These are phyloP conservation scores for Aspergillus awamori DNA, from an alignment of 2,329 filamentous ascomycete genomes.

Conservation along the genomic window DNA sequence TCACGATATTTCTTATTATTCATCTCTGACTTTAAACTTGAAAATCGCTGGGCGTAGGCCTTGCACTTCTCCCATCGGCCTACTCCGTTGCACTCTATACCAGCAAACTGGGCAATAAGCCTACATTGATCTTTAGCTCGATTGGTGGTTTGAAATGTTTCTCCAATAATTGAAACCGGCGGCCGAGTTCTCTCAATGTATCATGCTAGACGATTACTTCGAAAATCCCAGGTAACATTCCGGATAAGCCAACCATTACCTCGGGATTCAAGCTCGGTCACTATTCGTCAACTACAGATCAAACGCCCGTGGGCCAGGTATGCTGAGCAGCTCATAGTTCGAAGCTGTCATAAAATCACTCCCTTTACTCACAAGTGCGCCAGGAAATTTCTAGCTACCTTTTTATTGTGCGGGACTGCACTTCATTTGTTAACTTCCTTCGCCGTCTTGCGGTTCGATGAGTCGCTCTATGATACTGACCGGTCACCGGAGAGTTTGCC, in stretches of 20 bases:
- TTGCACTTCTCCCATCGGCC: too few species aligned
- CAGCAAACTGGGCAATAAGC: not conserved
- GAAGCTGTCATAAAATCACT: slow-evolving; percentile 3
- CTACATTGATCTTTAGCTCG: not conserved
- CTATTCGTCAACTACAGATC: slow-evolving; percentile 37
- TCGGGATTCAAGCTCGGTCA: slow-evolving; percentile 22
- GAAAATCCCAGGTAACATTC: slow-evolving; percentile 29
- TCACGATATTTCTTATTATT: not conserved
- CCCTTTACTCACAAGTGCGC: not conserved
- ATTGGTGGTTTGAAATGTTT: not conserved
- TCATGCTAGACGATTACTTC: slow-evolving; percentile 33
- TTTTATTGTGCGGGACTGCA: slow-evolving; percentile 35
- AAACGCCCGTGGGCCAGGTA: slow-evolving; percentile 41
- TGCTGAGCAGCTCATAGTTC: not conserved
- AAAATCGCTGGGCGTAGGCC: not conserved
- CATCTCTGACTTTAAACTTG: not conserved
- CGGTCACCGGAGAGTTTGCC: slow-evolving; percentile 12
- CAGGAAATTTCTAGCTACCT: slow-evolving; percentile 35
- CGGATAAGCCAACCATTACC: slow-evolving; percentile 25
- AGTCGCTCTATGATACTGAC: slow-evolving; percentile 27
- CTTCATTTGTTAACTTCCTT: slow-evolving; percentile 39
- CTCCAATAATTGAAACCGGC: not conserved
- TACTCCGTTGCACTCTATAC: not conserved
- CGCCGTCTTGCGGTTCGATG: slow-evolving; percentile 35
- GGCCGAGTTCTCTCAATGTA: slow-evolving; percentile 36